These are phyloP conservation scores for Tuber indicum DNA, from an alignment of 495 filamentous ascomycete genomes.

Conservation along the genomic window DNA sequence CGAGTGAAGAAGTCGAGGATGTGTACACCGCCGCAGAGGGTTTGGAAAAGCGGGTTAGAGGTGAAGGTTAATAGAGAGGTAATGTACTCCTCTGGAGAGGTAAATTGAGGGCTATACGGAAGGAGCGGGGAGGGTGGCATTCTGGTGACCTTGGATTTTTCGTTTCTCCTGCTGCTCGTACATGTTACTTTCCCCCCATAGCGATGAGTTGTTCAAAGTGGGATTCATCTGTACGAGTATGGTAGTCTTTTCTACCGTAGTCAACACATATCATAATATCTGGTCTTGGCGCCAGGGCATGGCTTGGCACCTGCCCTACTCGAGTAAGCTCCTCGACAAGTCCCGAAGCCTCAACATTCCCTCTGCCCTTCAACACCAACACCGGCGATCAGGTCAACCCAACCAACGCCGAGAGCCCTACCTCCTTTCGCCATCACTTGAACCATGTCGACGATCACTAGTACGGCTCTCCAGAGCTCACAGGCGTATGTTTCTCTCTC, in stretches of 20 bases:
- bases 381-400: conserved; percentile 3
- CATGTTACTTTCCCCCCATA: neutral
- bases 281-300: conserved; percentile 9
- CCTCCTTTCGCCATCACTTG: conserved; percentile 10
- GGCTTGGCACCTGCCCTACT: conserved; percentile 16
- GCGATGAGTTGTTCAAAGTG: neutral
- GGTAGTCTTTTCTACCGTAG: neutral
- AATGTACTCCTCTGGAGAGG: conserved; percentile 61
- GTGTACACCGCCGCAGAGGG: conserved; percentile 86
- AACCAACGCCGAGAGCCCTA: neutral
- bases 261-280: neutral
- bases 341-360: conserved; percentile 5
- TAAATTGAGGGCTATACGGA: conserved; percentile 55
- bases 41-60: conserved; percentile 71
- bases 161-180: neutral
- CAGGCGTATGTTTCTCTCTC: conserved; percentile 50
- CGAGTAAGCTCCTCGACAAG: neutral
- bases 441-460: conserved; percentile 70
- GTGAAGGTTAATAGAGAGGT: conserved; percentile 69
- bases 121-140: conserved; percentile 53
- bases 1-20: conserved; percentile 94
- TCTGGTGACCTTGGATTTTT: neutral
- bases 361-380: conserved; percentile 4
- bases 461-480: conserved; percentile 62
- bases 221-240: neutral